Percentiles rank a stretch among this genome's conserved stretches.
Evolutionary conservation across 805 yeast genomes (phyloP).

Genomic region (Ogataea saltuana): DNA sequence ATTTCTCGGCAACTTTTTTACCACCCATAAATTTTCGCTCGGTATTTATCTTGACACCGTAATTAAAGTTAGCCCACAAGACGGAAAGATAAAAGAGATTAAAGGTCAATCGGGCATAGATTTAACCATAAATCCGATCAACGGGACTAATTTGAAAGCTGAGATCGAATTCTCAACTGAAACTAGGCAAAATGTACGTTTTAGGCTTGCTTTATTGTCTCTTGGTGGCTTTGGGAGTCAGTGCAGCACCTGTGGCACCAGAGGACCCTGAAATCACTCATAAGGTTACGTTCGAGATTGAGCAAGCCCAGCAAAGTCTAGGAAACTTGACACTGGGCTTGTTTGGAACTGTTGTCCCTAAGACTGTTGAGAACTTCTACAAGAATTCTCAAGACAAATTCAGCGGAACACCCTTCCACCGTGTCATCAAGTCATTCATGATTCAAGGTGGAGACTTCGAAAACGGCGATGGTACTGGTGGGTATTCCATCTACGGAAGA

Average conservation of each 20-base stretch:
- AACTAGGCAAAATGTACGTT: neutral
- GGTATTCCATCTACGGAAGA: constrained; percentile 75
- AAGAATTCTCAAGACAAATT: constrained; percentile 51
- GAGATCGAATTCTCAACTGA: neutral
- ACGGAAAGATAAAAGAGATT: neutral
- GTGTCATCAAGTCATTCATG: constrained; percentile 72
- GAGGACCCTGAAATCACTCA: constrained; percentile 55
- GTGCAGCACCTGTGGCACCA: constrained; percentile 7
- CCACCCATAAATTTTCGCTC: neutral
- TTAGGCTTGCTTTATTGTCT: constrained; percentile 4
- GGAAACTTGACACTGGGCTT: constrained; percentile 58
- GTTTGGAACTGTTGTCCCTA: constrained; percentile 66
- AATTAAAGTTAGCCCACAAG: neutral
- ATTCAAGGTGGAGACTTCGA: constrained; percentile 89
- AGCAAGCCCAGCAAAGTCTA: constrained; percentile 32
- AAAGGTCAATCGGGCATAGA: too few species aligned
- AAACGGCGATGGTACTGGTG: constrained; percentile 67
- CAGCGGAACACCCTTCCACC: constrained; percentile 64
- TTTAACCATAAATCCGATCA: neutral
- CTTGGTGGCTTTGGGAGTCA: constrained; percentile 2
- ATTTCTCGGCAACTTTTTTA: neutral
- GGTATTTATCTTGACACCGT: neutral
- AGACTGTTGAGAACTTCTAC: constrained; percentile 60
- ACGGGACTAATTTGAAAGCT: neutral
- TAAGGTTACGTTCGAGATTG: constrained; percentile 42